Base-by-base conservation (phyloP, 1,284 basidiomycete genomes). In the Heimioporus retisporus region DNA sequence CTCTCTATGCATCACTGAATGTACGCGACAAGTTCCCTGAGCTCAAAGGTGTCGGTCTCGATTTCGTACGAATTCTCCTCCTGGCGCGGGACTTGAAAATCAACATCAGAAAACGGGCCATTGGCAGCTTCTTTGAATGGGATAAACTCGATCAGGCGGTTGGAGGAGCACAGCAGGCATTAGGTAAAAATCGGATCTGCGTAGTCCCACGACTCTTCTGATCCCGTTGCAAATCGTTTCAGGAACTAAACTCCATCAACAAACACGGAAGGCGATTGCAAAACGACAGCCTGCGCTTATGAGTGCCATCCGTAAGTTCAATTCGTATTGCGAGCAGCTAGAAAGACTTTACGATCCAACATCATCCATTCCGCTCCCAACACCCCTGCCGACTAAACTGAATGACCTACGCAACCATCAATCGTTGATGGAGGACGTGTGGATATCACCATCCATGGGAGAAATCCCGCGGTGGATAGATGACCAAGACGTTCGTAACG, bases 11-110 rank as follows among this genome's bases (percentile, higher is more conserved):
- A 4, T 81, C 81, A 0, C 72, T 84, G 3, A 82, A 84, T 35
- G 65, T 84, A 2, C 71, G 74, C 0, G 65, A 77, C 0, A 57
- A 59, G 3, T 83, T 79, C 60, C 82, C 80, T 0, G 76, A 81
- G 25, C 73, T 84, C 0, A 25, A 68, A 0, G 72, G 70, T 0
- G 57, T 81, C 7, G 66, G 72, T 5, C 51, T 79, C 0, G 75
- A 83, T 0, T 83, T 83, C 61, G 69, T 82, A 7, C 60, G 70
- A 1, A 73, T 65, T 0, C 73, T 84, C 0, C 55, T 84, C 0
- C 65, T 83, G 56, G 78, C 79, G 0, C 70, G 74, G 0, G 81
- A 82, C 43, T 71, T 83, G 23, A 84, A 84, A 64, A 80, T 81
- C 14, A 81, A 80, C 59, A 81, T 84, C 21, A 67, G 77, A 0